These are phyloP conservation scores for Phaeoacremonium minimum DNA, from an alignment of 2,329 filamentous ascomycete species.

Conservation along the genomic window DNA sequence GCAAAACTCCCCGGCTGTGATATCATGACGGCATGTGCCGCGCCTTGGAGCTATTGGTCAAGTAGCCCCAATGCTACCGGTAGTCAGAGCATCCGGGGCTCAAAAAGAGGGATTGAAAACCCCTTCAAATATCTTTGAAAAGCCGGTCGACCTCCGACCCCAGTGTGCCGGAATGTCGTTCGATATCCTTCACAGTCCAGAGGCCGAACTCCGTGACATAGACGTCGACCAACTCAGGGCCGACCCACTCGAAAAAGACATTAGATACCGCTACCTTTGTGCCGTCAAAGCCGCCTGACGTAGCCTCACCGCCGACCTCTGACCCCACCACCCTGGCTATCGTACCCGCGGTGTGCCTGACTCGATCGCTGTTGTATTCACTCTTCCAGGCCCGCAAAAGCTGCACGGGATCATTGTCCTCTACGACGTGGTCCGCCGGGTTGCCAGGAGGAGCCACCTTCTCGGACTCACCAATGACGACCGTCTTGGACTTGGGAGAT, in stretches of 20 bases:
- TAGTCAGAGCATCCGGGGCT: neutral
- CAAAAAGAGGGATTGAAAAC: neutral
- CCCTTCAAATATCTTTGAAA: slow-evolving; percentile 34
- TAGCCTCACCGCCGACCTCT: neutral
- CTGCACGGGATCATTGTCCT: slow-evolving; percentile 49
- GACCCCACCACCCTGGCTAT: slow-evolving; percentile 5
- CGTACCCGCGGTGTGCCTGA: slow-evolving; percentile 13
- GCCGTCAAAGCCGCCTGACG: neutral
- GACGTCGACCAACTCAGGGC: slow-evolving; percentile 40
- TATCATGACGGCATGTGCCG: too few species aligned
- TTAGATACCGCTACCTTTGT: slow-evolving; percentile 34
- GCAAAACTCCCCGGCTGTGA: too few species aligned
- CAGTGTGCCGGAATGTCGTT: slow-evolving; percentile 28
- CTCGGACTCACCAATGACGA: slow-evolving; percentile 55
- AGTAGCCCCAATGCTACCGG: too few species aligned
- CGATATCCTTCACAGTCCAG: slow-evolving; percentile 32
- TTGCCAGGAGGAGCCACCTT: slow-evolving; percentile 50
- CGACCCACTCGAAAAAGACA: slow-evolving; percentile 60
- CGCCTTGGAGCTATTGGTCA: too few species aligned
- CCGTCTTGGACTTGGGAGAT: slow-evolving; percentile 37
- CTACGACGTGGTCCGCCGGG: slow-evolving; percentile 36
- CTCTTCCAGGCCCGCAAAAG: slow-evolving; percentile 41
- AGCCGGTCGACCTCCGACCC: slow-evolving; percentile 29
- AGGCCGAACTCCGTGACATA: slow-evolving; percentile 53
- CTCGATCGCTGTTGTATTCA: slow-evolving; percentile 15